Base-by-base conservation (phyloP, 1,284 basidiomycete genomes). In the Lentinula novae-zelandiae region DNA sequence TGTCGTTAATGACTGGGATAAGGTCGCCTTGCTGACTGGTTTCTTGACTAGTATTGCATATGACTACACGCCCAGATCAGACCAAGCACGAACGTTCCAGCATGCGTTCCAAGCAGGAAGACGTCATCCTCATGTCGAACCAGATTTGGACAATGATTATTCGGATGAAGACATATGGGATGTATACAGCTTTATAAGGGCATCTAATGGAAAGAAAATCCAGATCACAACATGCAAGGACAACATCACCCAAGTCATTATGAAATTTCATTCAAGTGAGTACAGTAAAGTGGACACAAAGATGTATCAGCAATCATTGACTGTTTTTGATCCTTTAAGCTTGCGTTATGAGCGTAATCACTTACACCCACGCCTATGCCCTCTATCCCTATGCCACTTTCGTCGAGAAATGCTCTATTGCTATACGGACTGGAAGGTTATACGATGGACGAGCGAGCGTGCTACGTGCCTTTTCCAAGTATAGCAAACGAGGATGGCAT, bases 311-410 rank as follows among this genome's bases (percentile, higher is more conserved):
- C 15, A 22, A 12, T 33, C 31, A 48, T 39, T 15, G 27, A 50
- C 5, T 50, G 5, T 10, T 58, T 17, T 44, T 36, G 9, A 42
- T 20, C 36, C 36, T 38, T 9, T 1, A 9, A 62, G 61, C 61
- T 12, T 57, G 50, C 31, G 71, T 72, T 5, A 67, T 73, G 67
- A 71, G 70, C 55, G 46, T 71, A 39, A 71, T 73, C 44, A 59
- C 65, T 1, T 67, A 63, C 42, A 63, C 64, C 1, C 63, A 61
- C 36, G 71, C 71, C 2, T 69, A 70, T 53, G 67, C 68, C 52
- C 66, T 71, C 42, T 74, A 68, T 62, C 71, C 72, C 7, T 60
- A 57, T 22, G 67, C 72, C 5, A 73, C 71, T 2, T 69, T 73
- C 60, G 65, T 69, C 31, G 58, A 68, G 17, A 67, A 65, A 22